Evolutionary conservation across 257 asterid genomes (phyloP), one percentile per base, ranked within the genome.

Genomic region (Misopates orontium): DNA sequence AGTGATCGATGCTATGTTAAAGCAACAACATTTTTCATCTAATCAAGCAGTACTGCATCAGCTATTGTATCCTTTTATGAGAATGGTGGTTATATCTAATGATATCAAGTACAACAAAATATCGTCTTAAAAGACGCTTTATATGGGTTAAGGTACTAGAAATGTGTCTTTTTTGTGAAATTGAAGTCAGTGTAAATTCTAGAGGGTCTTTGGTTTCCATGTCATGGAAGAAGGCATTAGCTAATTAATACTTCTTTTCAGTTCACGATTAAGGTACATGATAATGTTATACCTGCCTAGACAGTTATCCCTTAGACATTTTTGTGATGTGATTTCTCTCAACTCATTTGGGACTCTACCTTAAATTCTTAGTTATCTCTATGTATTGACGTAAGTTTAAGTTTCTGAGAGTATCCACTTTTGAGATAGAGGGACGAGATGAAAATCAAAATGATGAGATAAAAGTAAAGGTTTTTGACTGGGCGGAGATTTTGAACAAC

Each of bases 171-270:
- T 54, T 24, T 31, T 11, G 4, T 2, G 41, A 23, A 55, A 22
- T 22, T 14, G 13, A 42, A 55, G 39, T 55, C 32, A 55, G 13
- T 13, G 15, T 58, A 52, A 12, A 18, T 59, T 32, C 64, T 22
- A 32, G 47, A 24, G 64, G 8, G 59, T 41, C 20, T 39, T 49
- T 5, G 3, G 5, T 36, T 69, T 57, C 28, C 71, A 63, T 44
- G 32, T 40, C 60, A 62, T 10, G 45, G 56, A 42, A 41, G 32
- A 69, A 60, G 58, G 31, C 22, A 20, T 44, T 16, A 17, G 18
- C 32, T 19, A 23, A 20, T n/a, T n/a, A 24, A 45, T 19, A 49
- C 48, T 53, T 20, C 15, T 18, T 47, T 15, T 47, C 4, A 18
- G 15, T 17, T 47, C 52, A 14, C 6, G 52, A 14, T 28, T 28